Evolutionary conservation across 2,329 filamentous ascomycete species (phyloP), one percentile per base, ranked within the genome.

Genomic region (Westerdykella sp.): DNA sequence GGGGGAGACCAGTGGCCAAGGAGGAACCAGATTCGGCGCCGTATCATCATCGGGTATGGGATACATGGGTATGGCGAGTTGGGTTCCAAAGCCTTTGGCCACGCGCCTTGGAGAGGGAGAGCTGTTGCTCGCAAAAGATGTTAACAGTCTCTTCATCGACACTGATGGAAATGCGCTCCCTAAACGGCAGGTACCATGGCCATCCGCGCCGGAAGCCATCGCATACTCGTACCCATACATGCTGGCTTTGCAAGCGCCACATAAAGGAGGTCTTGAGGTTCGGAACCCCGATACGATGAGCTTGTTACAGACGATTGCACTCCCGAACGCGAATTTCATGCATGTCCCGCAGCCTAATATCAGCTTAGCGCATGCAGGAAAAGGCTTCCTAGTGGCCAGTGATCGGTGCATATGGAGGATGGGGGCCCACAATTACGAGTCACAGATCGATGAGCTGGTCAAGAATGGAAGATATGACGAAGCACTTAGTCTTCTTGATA

Each of bases 141-240:
- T 96, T 57, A 95, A 96, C 64, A 95, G 90, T 1, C 72, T 96
- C 41, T 98, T 98, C 63, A 85, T 95, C 52, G 84, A 93, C 45
- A 79, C 84, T 10, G 77, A 88, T 23, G 93, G 90, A 4, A 90
- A 88, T 53, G 78, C 89, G 0, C 64, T 94, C 28, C 84, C 90
- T 36, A 87, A 87, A 66, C 77, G 85, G 43, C 90, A 97, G 63
- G 83, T 98, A n/a, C 89, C 89, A 1, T 98, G 93, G 93, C 79
- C 83, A 34, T 75, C 80, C 28, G 87, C 91, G 1, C 94, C 93
- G 1, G 90, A 96, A 57, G 84, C 84, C 43, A 83, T 98, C 46
- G 93, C 91, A 16, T 98, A 96, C 66, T 96, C 90, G 16, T 98
- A 98, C 63, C 93, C 93, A 0, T 98, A 96, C 62, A 83, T 98